Base-by-base conservation (phyloP, 2,329 filamentous ascomycete genomes). In the Paecilomyces variotii region DNA sequence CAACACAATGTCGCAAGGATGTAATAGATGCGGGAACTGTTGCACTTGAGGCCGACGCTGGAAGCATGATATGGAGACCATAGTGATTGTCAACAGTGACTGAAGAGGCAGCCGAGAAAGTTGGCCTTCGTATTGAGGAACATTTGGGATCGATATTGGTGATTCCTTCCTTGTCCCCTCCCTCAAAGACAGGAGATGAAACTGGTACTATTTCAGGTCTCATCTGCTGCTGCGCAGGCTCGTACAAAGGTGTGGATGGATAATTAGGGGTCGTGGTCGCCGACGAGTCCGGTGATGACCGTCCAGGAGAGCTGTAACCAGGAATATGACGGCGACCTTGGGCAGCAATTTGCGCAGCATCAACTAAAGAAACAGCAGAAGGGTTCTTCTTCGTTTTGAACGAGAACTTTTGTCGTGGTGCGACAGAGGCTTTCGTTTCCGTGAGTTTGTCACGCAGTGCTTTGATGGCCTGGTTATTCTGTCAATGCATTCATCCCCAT, bases 361-460 rank as follows among this genome's bases (percentile, higher is more conserved):
- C 80, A 45, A 76, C 78, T 34, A 85, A 67, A 24, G 82, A 84
- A 54, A 84, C 79, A 5, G 82, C 79, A 6, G 80, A 80, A 0
- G 74, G 66, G 60, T 80, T 84, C 62, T 83, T 85, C 60, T 76
- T 78, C 51, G 78, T 79, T 69, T 87, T 95, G 80, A 97, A 97
- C 57, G 88, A 84, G 75, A 97, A 97, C 61, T 91, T 90, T 10
- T 86, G 84, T 64, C 87, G 89, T 6, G 91, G 90, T 0, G 85
- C 84, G 56, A 90, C 82, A 25, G 82, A 83, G 45, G 84, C 81
- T 14, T 87, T 84, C 6, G 85, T 86, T 59, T 87, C 83, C 65
- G 89, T 87, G 26, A 97, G 80, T 67, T 89, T 90, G 58, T 93
- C 89, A 19, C 87, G 87, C 12, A 97, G 79, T 14, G 82, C 82